These are phyloP conservation scores for Hericium erinaceus DNA, from an alignment of 768 basidiomycete genomes.

Conservation along the genomic window DNA sequence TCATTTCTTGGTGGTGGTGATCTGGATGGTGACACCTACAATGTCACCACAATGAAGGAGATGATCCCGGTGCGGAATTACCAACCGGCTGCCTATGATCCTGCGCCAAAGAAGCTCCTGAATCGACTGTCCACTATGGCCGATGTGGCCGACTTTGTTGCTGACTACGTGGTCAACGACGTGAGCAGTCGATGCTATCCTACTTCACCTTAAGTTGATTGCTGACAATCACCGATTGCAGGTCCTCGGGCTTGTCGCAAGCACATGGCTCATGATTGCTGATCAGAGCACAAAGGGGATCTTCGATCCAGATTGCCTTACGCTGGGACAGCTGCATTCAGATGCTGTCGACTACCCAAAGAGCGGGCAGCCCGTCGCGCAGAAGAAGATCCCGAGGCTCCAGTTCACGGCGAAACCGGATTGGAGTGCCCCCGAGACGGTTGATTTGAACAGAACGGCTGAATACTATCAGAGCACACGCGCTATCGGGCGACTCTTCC, in stretches of 20 bases:
- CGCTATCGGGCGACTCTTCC: conserved; percentile 55
- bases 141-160: conserved; percentile 62
- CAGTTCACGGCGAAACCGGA: conserved; percentile 37
- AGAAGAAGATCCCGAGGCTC: conserved; percentile 33
- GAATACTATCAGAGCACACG: conserved; percentile 41
- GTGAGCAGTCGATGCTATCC: background rate
- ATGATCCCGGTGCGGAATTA: conserved; percentile 20
- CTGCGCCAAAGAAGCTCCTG: conserved; percentile 37
- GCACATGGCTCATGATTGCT: conserved; percentile 56
- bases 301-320: conserved; percentile 41
- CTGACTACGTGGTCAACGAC: conserved; percentile 61
- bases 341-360: conserved; percentile 63
- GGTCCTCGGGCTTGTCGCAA: conserved; percentile 54
- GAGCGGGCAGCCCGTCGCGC: conserved; percentile 27
- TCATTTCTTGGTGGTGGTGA: conserved; percentile 63
- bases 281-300: conserved; percentile 42
- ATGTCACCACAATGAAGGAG: conserved; percentile 22
- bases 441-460: conserved; percentile 16
- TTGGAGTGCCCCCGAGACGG: conserved; percentile 58
- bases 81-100: conserved; percentile 38
- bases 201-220: background rate
- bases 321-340: conserved; percentile 48
- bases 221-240: conserved; percentile 13
- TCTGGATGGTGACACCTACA: conserved; percentile 57
- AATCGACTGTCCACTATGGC: conserved; percentile 43